phyloP scores from a whole-genome alignment of 2,329 filamentous ascomycete species.

The Niveomyces coronatus region DNA sequence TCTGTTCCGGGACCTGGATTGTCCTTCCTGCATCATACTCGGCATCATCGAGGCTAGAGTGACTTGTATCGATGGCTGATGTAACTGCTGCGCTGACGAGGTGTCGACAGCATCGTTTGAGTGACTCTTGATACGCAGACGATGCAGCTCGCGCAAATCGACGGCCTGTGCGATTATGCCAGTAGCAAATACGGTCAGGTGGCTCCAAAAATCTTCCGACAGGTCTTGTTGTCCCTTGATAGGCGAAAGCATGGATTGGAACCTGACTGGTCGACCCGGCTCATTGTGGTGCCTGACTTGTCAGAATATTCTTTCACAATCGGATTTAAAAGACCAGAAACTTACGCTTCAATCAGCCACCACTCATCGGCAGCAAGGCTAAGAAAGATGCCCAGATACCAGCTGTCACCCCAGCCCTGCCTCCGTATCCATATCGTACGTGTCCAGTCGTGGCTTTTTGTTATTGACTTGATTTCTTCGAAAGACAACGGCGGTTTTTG shows the following conservation, averaged over 20 bases:
- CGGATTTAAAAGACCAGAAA: neutral
- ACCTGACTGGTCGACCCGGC: conserved; percentile 17
- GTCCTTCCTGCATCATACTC: conserved; percentile 20
- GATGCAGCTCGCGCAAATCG: conserved; percentile 38
- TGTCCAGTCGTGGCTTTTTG: conserved; percentile 53
- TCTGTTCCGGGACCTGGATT: conserved; percentile 16
- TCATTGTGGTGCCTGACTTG: conserved; percentile 18
- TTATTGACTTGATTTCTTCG: conserved; percentile 47
- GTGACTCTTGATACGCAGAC: conserved; percentile 31
- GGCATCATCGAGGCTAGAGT: conserved; percentile 37
- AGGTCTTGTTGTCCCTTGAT: conserved; percentile 33
- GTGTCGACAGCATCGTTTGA: conserved; percentile 24
- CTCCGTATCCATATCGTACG: conserved; percentile 61
- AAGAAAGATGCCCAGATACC: conserved; percentile 62
- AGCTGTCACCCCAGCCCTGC: conserved; percentile 59
- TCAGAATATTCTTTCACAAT: conserved; percentile 13
- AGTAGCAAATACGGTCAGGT: conserved; percentile 39
- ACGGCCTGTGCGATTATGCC: conserved; percentile 41
- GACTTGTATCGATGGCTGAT: conserved; percentile 37
- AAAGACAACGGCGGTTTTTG: conserved; percentile 36
- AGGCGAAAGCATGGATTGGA: conserved; percentile 32
- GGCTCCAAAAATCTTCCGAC: conserved; percentile 40
- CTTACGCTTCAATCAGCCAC: conserved; percentile 62
- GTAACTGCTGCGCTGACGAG: conserved; percentile 32
- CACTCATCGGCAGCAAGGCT: conserved; percentile 66